A percentile compares a stretch with the other conserved stretches of the same genome.
Conservation (phyloP, 176 grass and related monocot species). For the Cocos nucifera region DNA sequence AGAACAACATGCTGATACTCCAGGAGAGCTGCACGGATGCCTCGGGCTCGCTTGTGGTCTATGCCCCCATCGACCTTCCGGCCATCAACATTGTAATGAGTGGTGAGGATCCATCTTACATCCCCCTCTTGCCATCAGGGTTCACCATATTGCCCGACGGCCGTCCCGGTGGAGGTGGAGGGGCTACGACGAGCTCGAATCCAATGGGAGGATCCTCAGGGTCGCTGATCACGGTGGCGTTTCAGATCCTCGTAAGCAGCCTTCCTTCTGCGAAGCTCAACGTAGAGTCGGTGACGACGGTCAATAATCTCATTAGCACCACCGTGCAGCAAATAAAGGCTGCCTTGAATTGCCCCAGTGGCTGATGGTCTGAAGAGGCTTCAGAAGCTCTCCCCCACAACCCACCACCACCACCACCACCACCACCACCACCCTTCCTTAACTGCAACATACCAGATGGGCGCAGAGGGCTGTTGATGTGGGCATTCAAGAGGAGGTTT, state of each 20-base stretch:
- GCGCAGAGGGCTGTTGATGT: conserved; percentile 1
- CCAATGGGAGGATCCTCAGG: conserved; percentile 18
- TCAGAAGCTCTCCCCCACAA: conserved; percentile 7
- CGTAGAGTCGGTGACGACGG: conserved; percentile 69
- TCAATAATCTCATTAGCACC: conserved; percentile 71
- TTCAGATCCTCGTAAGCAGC: conserved; percentile 82
- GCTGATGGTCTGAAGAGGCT: conserved; percentile 26
- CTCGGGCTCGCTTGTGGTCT: conserved; percentile 61
- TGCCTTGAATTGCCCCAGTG: conserved; percentile 54
- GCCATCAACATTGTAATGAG: conserved; percentile 82
- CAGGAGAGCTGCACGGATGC: conserved; percentile 93
- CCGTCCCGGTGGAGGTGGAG: not conserved
- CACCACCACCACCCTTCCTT: not conserved
- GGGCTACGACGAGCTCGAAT: conserved; percentile 33
- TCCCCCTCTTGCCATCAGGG: conserved; percentile 41
- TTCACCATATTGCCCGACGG: conserved; percentile 50
- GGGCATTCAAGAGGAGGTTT: conserved; percentile 16
- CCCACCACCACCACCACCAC: conserved; percentile 4
- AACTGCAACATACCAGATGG: conserved; percentile 21
- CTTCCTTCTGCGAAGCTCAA: conserved; percentile 71
- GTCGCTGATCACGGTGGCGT: conserved; percentile 59
- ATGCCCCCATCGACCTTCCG: conserved; percentile 63
- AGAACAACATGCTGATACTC: conserved; percentile 78
- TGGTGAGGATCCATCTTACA: conserved; percentile 44
- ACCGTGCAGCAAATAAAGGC: conserved; percentile 81